These are phyloP conservation scores for Cytospora schulzeri DNA, from an alignment of 2,329 filamentous ascomycete species.

Conservation along the genomic window DNA sequence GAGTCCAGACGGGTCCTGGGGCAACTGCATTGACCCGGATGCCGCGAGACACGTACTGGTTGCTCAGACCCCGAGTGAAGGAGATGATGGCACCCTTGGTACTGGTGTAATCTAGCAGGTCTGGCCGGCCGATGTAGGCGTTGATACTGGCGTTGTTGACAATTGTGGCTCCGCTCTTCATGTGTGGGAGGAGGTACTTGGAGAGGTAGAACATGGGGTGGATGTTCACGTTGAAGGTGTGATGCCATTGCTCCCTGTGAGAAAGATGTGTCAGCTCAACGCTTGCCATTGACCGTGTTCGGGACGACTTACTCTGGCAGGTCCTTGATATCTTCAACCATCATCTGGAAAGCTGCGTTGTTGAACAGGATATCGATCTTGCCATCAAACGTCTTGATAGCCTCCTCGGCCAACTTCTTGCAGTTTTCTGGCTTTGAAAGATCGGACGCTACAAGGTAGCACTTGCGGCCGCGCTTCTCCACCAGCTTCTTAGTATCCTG, in stretches of 20 bases:
- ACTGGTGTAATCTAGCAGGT: conserved; percentile 80
- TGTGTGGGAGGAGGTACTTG: conserved; percentile 75
- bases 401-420: conserved; percentile 67
- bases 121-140: conserved; percentile 77
- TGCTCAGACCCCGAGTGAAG: conserved; percentile 76
- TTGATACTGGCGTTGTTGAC: conserved; percentile 88
- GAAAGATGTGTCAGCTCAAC: background rate
- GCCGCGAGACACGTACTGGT: conserved; percentile 71
- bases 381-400: conserved; percentile 64
- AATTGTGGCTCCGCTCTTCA: conserved; percentile 73
- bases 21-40: conserved; percentile 78
- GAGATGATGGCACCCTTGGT: conserved; percentile 78
- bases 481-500: conserved; percentile 72
- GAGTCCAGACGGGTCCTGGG: conserved; percentile 79
- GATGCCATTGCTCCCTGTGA: conserved; percentile 71
- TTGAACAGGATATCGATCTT: conserved; percentile 73
- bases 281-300: too few relatives aligned
- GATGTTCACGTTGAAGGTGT: conserved; percentile 83
- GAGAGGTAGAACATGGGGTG: conserved; percentile 79
- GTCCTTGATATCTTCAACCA: conserved; percentile 70
- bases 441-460: conserved; percentile 65
- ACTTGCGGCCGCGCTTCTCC: conserved; percentile 66
- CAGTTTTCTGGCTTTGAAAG: conserved; percentile 68
- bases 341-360: conserved; percentile 76
- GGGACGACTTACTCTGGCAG: conserved; percentile 60